Percentiles rank a stretch among this genome's conserved stretches.
phyloP scores from a whole-genome alignment of 2,329 filamentous ascomycete genomes.

The Pseudomassariella vexata region DNA sequence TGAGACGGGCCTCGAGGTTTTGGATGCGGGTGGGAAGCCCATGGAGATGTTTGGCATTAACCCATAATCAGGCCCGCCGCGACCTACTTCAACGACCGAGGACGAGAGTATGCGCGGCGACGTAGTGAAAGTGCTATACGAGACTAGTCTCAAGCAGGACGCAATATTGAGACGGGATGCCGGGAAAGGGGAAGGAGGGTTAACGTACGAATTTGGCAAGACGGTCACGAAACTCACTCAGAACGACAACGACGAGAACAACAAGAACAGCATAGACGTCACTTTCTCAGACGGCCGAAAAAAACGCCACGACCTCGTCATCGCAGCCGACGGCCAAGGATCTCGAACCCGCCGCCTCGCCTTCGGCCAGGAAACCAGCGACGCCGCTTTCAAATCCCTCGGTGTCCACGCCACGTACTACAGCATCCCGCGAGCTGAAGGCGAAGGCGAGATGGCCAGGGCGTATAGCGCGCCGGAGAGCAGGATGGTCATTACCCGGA shows the following conservation, averaged over 20 bases:
- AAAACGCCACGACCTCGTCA: constrained; percentile 40
- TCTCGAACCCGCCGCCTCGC: constrained; percentile 36
- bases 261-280: constrained; percentile 23
- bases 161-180: constrained; percentile 12
- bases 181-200: constrained; percentile 9
- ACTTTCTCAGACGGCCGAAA: constrained; percentile 35
- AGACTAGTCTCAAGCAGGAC: constrained; percentile 23
- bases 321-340: constrained; percentile 46
- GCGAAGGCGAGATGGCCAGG: constrained; percentile 22
- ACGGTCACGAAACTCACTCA: constrained; percentile 20
- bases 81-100: constrained; percentile 42
- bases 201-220: constrained; percentile 23
- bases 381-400: constrained; percentile 17
- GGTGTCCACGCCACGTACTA: constrained; percentile 30
- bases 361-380: constrained; percentile 17
- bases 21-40: too few relatives aligned
- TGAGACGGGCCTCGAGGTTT: too few relatives aligned
- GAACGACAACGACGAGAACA: too few relatives aligned
- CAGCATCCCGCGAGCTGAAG: constrained; percentile 23
- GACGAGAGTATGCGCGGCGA: constrained; percentile 54
- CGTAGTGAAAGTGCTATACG: constrained; percentile 39
- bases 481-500: constrained; percentile 30
- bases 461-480: constrained; percentile 27
- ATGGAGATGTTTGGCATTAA: constrained; percentile 30
- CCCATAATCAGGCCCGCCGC: constrained; percentile 28